phyloP scores from a whole-genome alignment of 179 eudicot genomes.

The Dionaea muscipula region DNA sequence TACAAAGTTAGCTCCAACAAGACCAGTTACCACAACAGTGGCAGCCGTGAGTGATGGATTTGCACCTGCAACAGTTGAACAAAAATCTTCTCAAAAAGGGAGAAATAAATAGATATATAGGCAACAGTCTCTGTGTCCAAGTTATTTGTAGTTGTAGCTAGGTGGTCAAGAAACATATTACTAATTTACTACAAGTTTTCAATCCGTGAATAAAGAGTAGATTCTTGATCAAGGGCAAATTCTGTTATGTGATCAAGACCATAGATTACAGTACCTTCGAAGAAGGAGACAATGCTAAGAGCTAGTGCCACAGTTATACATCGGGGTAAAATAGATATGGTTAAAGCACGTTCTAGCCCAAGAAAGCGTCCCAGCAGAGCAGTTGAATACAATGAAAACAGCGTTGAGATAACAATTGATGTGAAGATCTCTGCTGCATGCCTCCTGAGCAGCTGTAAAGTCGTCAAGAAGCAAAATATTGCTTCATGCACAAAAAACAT shows the following conservation, averaged over 20 bases:
- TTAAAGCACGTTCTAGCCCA: constrained; percentile 68
- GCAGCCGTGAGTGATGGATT: constrained; percentile 94
- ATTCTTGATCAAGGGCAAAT: no score
- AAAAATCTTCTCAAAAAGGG: background rate
- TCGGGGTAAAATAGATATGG: constrained; percentile 81
- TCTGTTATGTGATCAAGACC: no score
- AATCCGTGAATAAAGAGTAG: no score
- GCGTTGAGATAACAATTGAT: constrained; percentile 55
- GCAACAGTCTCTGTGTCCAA: background rate
- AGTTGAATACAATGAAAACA: constrained; percentile 87
- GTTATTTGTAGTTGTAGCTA: no score
- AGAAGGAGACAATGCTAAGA: constrained; percentile 81
- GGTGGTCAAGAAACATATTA: no score
- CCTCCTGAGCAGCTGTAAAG: constrained; percentile 78
- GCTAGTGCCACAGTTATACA: constrained; percentile 97
- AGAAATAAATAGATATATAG: background rate
- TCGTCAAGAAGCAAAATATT: constrained; percentile 3
- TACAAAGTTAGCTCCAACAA: constrained; percentile 95
- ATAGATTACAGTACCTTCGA: constrained; percentile 41
- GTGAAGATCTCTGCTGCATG: constrained; percentile 97
- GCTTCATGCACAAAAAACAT: no score
- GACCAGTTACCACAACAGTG: constrained; percentile 83
- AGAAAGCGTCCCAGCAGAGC: constrained; percentile 78
- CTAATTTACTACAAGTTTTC: no score
- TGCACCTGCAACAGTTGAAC: constrained; percentile 37